Percentiles rank a stretch among this genome's conserved stretches.
These are phyloP conservation scores for Trichosporon ovoides DNA, from an alignment of 1,284 basidiomycete species.

Conservation along the genomic window DNA sequence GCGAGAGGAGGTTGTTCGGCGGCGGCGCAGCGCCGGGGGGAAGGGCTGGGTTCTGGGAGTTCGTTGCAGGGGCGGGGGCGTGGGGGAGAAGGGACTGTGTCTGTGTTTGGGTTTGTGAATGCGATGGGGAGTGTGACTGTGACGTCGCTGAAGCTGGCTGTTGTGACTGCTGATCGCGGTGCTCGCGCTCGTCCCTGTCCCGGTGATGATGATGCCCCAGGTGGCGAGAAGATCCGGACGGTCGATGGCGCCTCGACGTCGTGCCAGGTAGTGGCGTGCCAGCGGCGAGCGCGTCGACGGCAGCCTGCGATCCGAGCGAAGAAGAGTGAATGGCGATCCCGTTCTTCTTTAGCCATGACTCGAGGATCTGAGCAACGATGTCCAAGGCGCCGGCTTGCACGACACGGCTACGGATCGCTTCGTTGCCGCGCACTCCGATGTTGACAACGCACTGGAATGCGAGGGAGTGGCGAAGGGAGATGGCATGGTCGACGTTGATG, in stretches of 20 bases:
- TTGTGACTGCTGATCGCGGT: conserved; percentile 8
- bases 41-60: background rate
- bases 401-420: conserved; percentile 82
- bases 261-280: conserved; percentile 47
- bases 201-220: background rate
- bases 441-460: conserved; percentile 98
- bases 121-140: background rate
- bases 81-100: background rate
- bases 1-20: background rate
- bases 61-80: background rate
- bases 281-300: conserved; percentile 56
- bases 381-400: conserved; percentile 95
- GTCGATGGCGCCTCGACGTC: background rate
- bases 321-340: conserved; percentile 53
- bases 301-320: conserved; percentile 55
- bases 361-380: conserved; percentile 88
- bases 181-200: conserved; percentile 10
- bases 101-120: background rate
- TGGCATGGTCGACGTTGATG: conserved; percentile 66
- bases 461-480: conserved; percentile 77
- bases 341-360: conserved; percentile 81
- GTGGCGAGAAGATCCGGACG: background rate
- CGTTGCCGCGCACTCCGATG: conserved; percentile 94
- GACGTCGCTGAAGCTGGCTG: background rate
- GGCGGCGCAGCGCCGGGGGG: background rate